Percentiles rank a stretch among this genome's conserved stretches.
Evolutionary conservation across 2,329 filamentous ascomycete genomes (phyloP).

Genomic region (Phaeosphaeria sp.): DNA sequence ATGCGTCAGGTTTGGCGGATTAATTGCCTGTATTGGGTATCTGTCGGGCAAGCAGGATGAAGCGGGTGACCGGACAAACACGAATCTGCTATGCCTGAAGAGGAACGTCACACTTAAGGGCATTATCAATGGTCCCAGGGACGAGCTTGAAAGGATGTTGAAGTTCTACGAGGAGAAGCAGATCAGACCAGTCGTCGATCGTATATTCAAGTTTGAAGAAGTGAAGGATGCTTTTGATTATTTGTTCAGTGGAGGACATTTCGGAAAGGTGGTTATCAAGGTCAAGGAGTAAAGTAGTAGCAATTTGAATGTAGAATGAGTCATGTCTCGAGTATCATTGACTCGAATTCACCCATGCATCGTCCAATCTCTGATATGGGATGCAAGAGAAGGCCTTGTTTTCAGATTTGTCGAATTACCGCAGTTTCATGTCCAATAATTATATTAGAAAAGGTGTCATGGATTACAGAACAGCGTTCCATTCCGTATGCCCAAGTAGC

Average conservation of each 20-base stretch:
- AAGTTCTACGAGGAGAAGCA: constrained; percentile 50
- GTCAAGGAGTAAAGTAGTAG: constrained; percentile 28
- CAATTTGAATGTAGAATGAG: too few species aligned
- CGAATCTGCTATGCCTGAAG: constrained; percentile 63
- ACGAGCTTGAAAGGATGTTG: constrained; percentile 56
- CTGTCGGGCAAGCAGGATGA: constrained; percentile 62
- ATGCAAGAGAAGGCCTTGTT: too few species aligned
- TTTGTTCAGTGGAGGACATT: constrained; percentile 44
- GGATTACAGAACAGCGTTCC: too few species aligned
- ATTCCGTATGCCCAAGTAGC: too few species aligned
- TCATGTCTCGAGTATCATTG: too few species aligned
- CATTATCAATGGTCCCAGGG: constrained; percentile 67
- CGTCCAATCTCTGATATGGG: too few species aligned
- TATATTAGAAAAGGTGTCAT: too few species aligned
- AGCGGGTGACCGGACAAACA: constrained; percentile 61
- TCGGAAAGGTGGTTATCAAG: constrained; percentile 48
- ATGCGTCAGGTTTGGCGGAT: constrained; percentile 50
- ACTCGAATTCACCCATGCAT: too few species aligned
- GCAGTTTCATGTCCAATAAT: too few species aligned
- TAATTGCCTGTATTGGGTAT: constrained; percentile 52
- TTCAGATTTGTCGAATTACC: too few species aligned
- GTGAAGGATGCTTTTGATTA: constrained; percentile 37
- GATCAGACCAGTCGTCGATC: constrained; percentile 51
- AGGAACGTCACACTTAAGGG: constrained; percentile 63
- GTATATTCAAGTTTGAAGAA: constrained; percentile 47